These are phyloP conservation scores for Haplographium delicatum DNA, from an alignment of 495 filamentous ascomycete species.

Conservation along the genomic window DNA sequence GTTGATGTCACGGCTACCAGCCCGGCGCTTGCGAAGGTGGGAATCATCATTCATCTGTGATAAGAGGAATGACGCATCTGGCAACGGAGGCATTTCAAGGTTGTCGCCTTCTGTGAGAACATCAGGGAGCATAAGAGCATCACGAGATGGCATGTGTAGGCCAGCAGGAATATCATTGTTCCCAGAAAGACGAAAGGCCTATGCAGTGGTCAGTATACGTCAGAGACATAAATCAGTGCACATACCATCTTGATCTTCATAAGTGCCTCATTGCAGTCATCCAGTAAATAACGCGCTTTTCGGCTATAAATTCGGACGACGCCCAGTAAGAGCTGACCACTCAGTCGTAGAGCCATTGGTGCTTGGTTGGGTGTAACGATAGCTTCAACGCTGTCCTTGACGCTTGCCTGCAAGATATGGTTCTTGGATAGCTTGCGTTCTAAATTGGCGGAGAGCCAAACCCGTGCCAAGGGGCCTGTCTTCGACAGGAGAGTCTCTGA, in stretches of 20 bases:
- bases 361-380: constrained; percentile 93
- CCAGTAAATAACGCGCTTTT: constrained; percentile 90
- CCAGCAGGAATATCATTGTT: constrained; percentile 76
- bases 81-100: constrained; percentile 57
- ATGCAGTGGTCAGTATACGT: constrained; percentile 3
- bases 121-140: constrained; percentile 76
- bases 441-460: constrained; percentile 96
- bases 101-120: constrained; percentile 85
- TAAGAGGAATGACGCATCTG: constrained; percentile 69
- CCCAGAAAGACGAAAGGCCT: constrained; percentile 74
- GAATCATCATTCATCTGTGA: constrained; percentile 56
- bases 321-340: constrained; percentile 88
- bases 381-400: constrained; percentile 86
- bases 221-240: not conserved
- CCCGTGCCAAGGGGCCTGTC: constrained; percentile 93
- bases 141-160: constrained; percentile 54
- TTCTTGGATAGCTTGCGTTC: constrained; percentile 97
- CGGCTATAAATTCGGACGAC: constrained; percentile 96
- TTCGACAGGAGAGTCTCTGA: constrained; percentile 93
- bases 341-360: constrained; percentile 89
- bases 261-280: constrained; percentile 95
- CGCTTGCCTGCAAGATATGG: constrained; percentile 85
- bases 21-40: constrained; percentile 50
- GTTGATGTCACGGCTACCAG: constrained; percentile 60
- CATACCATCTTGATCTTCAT: constrained; percentile 97